Evolutionary conservation across 305 asterid species (phyloP).

Genomic region (Lippia alba): DNA sequence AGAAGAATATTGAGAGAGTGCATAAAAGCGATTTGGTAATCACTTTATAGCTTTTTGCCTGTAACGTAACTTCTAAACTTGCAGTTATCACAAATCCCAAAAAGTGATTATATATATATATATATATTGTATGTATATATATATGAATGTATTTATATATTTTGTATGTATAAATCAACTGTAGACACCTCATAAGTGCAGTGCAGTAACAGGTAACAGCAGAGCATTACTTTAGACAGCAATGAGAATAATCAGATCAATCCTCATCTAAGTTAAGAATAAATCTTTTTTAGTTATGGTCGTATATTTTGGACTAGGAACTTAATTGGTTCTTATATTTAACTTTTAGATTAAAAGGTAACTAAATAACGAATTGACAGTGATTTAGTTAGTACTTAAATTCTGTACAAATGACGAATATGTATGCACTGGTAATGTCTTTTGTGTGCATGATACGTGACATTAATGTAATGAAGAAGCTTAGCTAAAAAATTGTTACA

Average conservation of each 20-base stretch:
- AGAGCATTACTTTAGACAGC: constrained; percentile 39
- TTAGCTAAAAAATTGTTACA: too few relatives aligned
- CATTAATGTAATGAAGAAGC: too few relatives aligned
- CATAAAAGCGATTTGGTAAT: constrained; percentile 22
- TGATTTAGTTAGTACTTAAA: too few relatives aligned
- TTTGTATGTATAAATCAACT: constrained; percentile 24
- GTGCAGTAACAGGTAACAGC: constrained; percentile 29
- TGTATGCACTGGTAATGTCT: too few relatives aligned
- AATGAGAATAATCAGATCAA: constrained; percentile 35
- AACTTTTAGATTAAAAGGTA: too few relatives aligned
- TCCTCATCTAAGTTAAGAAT: constrained; percentile 36
- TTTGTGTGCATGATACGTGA: too few relatives aligned
- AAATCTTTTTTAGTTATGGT: background rate
- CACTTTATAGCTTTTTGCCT: constrained; percentile 32
- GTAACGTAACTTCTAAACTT: constrained; percentile 42
- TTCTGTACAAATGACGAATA: too few relatives aligned
- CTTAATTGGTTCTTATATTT: too few relatives aligned
- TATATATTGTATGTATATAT: constrained; percentile 4
- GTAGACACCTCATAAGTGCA: constrained; percentile 33
- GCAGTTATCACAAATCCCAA: constrained; percentile 44
- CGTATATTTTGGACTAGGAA: background rate
- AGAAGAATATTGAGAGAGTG: background rate
- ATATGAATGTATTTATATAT: background rate
- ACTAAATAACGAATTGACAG: too few relatives aligned
- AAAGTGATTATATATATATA: constrained; percentile 13